These are phyloP conservation scores for Ophiocordyceps camponoti-saundersi DNA, from an alignment of 2,329 filamentous ascomycete genomes.

Conservation along the genomic window DNA sequence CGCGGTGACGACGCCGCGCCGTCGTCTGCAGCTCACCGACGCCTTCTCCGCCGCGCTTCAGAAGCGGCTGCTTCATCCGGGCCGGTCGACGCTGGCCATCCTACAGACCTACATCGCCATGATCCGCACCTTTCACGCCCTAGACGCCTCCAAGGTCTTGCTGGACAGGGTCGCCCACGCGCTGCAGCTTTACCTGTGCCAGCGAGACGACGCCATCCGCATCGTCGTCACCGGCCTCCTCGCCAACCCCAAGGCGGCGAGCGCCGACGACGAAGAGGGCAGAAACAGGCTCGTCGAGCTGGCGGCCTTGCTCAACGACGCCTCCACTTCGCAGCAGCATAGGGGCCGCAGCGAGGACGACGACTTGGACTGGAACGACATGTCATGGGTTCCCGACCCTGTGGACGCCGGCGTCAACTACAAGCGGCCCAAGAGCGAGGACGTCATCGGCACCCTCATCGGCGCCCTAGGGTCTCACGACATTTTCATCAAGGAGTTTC, in stretches of 20 bases:
- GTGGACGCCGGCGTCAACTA: conserved; percentile 88
- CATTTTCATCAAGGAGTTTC: conserved; percentile 85
- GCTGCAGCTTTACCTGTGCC: conserved; percentile 59
- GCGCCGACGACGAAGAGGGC: conserved; percentile 20
- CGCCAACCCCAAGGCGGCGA: conserved; percentile 38
- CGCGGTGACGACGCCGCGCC: conserved; percentile 49
- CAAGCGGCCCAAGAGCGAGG: conserved; percentile 71
- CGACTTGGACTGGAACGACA: conserved; percentile 77
- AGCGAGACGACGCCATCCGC: conserved; percentile 60
- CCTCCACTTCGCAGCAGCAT: conserved; percentile 33
- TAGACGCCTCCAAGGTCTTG: conserved; percentile 64
- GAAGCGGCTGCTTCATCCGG: conserved; percentile 54
- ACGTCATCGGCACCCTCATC: conserved; percentile 83
- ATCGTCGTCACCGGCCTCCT: conserved; percentile 62
- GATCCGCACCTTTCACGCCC: conserved; percentile 57
- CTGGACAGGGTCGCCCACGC: conserved; percentile 58
- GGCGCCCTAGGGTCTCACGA: conserved; percentile 79
- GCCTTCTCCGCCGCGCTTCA: conserved; percentile 51
- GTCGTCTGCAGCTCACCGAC: conserved; percentile 52
- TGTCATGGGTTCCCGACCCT: conserved; percentile 85
- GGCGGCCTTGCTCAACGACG: conserved; percentile 46
- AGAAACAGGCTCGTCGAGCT: conserved; percentile 46
- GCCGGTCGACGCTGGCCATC: conserved; percentile 59
- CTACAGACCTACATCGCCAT: conserved; percentile 63
- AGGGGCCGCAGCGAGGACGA: conserved; percentile 40